Percentiles rank a stretch among this genome's conserved stretches.
These are phyloP conservation scores for Furcasterigmium furcatum DNA, from an alignment of 2,329 filamentous ascomycete species.

Conservation along the genomic window DNA sequence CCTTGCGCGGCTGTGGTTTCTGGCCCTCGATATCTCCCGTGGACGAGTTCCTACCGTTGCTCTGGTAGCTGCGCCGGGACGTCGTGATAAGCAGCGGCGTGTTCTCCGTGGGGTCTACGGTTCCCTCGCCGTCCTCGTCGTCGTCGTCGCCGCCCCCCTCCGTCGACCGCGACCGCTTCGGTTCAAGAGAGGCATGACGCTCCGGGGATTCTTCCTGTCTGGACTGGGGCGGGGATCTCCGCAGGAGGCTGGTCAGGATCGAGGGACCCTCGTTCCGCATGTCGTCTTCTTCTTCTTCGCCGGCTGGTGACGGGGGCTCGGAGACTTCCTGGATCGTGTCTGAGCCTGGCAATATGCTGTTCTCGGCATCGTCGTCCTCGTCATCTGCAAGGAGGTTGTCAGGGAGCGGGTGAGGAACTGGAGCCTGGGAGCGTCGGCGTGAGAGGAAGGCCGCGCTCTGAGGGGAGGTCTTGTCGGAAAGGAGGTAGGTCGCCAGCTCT, in stretches of 20 bases:
- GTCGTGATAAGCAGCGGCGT: conserved; percentile 43
- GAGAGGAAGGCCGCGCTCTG: conserved; percentile 43
- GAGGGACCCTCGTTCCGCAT: conserved; percentile 32
- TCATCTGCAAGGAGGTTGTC: conserved; percentile 16
- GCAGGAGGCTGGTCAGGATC: conserved; percentile 47
- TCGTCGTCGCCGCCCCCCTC: conserved; percentile 7
- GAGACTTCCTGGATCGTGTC: conserved; percentile 60
- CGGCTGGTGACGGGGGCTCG: conserved; percentile 48
- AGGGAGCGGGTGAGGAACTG: conserved; percentile 17
- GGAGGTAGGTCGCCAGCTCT: conserved; percentile 78
- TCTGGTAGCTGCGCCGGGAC: conserved; percentile 20
- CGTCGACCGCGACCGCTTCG: conserved; percentile 4
- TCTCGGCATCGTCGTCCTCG: conserved; percentile 17
- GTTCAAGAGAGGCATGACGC: conserved; percentile 1
- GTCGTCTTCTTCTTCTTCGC: conserved; percentile 18
- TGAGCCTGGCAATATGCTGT: conserved; percentile 23
- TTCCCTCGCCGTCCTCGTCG: conserved; percentile 3
- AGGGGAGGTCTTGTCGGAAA: conserved; percentile 55
- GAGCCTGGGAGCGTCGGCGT: conserved; percentile 26
- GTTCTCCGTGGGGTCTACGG: conserved; percentile 30
- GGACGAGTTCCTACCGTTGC: conserved; percentile 18
- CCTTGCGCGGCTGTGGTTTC: conserved; percentile 29
- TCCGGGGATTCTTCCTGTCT: conserved; percentile 15
- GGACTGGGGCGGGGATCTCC: conserved; percentile 42
- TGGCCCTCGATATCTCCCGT: conserved; percentile 47